phyloP scores from a whole-genome alignment of 2,329 filamentous ascomycete species.

The Cercospora sesami region DNA sequence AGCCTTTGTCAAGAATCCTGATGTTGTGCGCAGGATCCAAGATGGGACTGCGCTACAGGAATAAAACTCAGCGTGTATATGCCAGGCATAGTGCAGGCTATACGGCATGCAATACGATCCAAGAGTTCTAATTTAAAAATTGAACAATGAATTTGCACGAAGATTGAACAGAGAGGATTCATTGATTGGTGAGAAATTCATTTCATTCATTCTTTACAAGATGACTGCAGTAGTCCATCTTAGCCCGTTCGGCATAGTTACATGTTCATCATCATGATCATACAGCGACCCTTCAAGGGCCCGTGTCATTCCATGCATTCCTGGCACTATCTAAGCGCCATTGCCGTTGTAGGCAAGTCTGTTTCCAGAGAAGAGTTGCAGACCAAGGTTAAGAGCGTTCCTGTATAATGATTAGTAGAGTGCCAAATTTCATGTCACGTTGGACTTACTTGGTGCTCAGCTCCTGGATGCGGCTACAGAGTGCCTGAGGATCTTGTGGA shows the following conservation, averaged over 20 bases:
- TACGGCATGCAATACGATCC: not conserved
- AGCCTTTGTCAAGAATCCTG: conserved; percentile 52
- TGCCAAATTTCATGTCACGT: conserved; percentile 45
- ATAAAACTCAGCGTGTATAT: not conserved
- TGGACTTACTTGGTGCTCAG: conserved; percentile 43
- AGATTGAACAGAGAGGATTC: not conserved
- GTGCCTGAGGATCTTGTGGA: conserved; percentile 44
- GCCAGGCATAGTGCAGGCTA: not conserved
- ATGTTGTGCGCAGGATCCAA: conserved; percentile 40
- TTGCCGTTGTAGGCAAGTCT: conserved; percentile 56
- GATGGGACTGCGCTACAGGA: not conserved
- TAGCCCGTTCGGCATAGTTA: not conserved
- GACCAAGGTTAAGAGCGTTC: conserved; percentile 12
- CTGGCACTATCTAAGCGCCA: conserved; percentile 9
- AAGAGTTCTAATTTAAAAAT: not conserved
- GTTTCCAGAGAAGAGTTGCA: conserved; percentile 11
- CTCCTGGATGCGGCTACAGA: conserved; percentile 51
- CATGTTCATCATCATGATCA: conserved; percentile 9
- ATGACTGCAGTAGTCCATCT: conserved; percentile 14
- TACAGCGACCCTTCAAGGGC: not conserved
- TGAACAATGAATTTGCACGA: not conserved
- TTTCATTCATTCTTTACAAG: not conserved
- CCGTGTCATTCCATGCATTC: not conserved
- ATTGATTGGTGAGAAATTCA: not conserved
- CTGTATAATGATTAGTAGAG: conserved; percentile 21